Conservation (phyloP, 2,329 filamentous ascomycete species). For the Alternaria solani region DNA sequence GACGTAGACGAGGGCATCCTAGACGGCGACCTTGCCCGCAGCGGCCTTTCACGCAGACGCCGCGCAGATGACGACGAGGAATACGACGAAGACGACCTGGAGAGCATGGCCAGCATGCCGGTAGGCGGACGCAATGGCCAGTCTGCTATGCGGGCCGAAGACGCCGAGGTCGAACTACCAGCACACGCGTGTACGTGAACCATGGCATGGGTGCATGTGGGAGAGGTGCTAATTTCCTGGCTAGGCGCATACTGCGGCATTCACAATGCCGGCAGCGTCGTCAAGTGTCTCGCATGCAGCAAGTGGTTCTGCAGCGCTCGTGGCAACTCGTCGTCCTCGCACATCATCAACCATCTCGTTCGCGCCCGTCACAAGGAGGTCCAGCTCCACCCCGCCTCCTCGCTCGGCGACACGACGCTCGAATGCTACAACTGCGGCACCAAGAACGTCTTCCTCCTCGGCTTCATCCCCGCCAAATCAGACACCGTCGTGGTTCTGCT, state of each 20-base stretch:
- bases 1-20: slow-evolving; percentile 86
- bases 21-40: slow-evolving; percentile 67
- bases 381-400: slow-evolving; percentile 90
- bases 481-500: slow-evolving; percentile 97
- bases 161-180: slow-evolving; percentile 76
- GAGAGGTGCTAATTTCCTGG: background rate
- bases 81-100: slow-evolving; percentile 76
- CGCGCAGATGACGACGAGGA: slow-evolving; percentile 88
- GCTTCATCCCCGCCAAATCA: slow-evolving; percentile 98
- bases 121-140: slow-evolving; percentile 76
- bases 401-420: slow-evolving; percentile 92
- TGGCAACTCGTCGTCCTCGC: slow-evolving; percentile 94
- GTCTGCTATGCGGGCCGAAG: slow-evolving; percentile 65
- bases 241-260: slow-evolving; percentile 87
- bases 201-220: background rate
- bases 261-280: slow-evolving; percentile 91
- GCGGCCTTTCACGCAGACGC: slow-evolving; percentile 67
- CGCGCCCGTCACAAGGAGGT: slow-evolving; percentile 98
- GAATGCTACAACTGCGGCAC: slow-evolving; percentile 99
- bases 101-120: slow-evolving; percentile 80
- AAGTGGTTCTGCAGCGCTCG: slow-evolving; percentile 99
- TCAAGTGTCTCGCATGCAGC: slow-evolving; percentile 93
- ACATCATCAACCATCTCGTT: slow-evolving; percentile 98
- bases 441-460: slow-evolving; percentile 98
- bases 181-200: slow-evolving; percentile 74